Base-by-base conservation (phyloP, 805 yeast genomes). In the Maudiozyma pseudohumilis region DNA sequence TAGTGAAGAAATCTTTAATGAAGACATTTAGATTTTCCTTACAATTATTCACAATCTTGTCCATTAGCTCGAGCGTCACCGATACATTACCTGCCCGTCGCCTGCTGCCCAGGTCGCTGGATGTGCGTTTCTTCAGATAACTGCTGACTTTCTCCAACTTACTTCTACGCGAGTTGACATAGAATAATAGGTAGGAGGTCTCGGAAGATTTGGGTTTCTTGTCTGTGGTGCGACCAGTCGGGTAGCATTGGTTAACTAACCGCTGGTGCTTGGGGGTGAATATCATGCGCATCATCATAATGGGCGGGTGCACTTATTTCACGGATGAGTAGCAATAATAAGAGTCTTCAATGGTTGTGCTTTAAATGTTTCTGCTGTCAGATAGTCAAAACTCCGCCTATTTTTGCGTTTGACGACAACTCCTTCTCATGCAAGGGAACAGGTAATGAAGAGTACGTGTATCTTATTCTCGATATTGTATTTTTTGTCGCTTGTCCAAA, bases 171-270 rank as follows among this genome's bases (percentile, higher is more conserved):
- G 96, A 80, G 29, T 94, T 78, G 16, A 95, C 95, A 58, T 89
- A 89, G 65, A 82, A 89, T 23, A 89, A 63, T 47, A 89, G 68
- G 55, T 87, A 86, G 41, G 94, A 80, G 33, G 94, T 69, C 57
- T 92, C 97, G 16, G 94, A 85, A 2, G 94, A 77, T 57, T 89
- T 88, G 12, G 98, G 95, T 50, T 81, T 80, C 63, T 88, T 88
- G 53, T 88, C 97, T 5, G 72, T 71, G 6, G 77, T 80, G 43
- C 86, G 71, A 2, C 96, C 96, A 2, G 92, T 74, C 5, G 95
- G 97, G 58, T 89, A 89, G 65, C 97, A 92, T 59, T 85, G 95
- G 36, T 81, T 72, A 27, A 92, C 83, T 52, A 88, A 69, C 53
- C 84, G 78, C 60, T 88, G 96, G 59, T 88, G 97, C 56, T 89